These are phyloP conservation scores for Macroventuria anomochaeta DNA, from an alignment of 2,329 filamentous ascomycete species.

Conservation along the genomic window DNA sequence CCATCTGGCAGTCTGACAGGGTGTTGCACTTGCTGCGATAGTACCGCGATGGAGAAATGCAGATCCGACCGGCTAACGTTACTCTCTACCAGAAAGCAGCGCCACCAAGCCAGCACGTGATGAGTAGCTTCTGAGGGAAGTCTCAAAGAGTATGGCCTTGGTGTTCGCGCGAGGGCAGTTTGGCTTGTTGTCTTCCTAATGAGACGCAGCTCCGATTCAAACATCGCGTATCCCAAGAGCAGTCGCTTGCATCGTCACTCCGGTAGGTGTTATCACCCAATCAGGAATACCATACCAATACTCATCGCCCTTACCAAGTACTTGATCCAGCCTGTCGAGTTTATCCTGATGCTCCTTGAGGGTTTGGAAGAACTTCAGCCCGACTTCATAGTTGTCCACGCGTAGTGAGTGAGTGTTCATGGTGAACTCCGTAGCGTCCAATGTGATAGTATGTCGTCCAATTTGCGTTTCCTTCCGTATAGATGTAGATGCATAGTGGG, in stretches of 20 bases:
- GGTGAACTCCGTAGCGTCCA: background rate
- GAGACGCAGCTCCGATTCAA: background rate
- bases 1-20: too few relatives aligned
- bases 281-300: background rate
- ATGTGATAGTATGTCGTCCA: background rate
- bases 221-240: background rate
- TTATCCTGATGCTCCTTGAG: background rate
- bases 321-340: background rate
- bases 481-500: background rate
- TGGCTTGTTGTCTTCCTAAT: too few relatives aligned
- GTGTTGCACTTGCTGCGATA: too few relatives aligned
- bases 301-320: background rate
- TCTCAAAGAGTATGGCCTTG: too few relatives aligned
- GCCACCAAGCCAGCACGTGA: too few relatives aligned
- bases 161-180: too few relatives aligned
- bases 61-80: too few relatives aligned
- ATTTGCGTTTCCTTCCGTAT: background rate
- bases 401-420: background rate
- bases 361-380: background rate
- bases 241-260: background rate
- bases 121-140: too few relatives aligned
- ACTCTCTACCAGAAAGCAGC: too few relatives aligned
- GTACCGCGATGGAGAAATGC: too few relatives aligned
- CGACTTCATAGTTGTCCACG: background rate
- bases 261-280: background rate